Conservation (phyloP, 345 rosid species). For the Syzygium oleosum region DNA sequence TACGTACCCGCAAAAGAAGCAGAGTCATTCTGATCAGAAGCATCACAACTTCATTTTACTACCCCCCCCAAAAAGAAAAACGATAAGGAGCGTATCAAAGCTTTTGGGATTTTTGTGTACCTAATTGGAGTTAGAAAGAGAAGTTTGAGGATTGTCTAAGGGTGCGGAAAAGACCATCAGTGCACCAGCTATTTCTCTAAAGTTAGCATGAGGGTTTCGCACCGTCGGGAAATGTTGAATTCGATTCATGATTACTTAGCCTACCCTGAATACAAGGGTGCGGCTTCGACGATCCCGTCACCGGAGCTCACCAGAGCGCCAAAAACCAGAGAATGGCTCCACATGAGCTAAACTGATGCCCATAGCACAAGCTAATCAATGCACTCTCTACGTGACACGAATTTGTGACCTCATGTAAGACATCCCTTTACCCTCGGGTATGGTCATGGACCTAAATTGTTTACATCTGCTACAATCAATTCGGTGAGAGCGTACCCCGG, state of each 20-base stretch:
- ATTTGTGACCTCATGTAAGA: not conserved
- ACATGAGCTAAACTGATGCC: not conserved
- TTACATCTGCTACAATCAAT: not conserved
- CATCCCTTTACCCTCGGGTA: not conserved
- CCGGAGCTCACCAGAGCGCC: not conserved
- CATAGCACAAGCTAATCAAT: not conserved
- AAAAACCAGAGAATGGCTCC: not conserved
- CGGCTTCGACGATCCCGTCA: rapidly evolving
- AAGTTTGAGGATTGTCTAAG: not conserved
- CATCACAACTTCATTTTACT: not conserved
- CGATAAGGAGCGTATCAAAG: not conserved
- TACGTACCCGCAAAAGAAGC: not conserved
- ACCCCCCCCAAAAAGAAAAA: not conserved
- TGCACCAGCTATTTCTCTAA: not conserved
- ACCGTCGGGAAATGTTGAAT: not conserved
- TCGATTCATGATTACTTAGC: not conserved
- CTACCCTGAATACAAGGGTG: not conserved
- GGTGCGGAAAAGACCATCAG: not conserved
- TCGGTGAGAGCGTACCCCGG: not conserved
- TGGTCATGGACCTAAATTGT: not conserved
- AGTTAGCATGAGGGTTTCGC: not conserved
- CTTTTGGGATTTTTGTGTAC: not conserved
- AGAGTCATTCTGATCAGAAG: not conserved
- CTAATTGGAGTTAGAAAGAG: not conserved
- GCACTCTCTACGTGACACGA: not conserved